Percentiles rank a stretch among this genome's conserved stretches.
phyloP scores from a whole-genome alignment of 2,329 filamentous ascomycete species.

The Aspergillus spinulosporus region DNA sequence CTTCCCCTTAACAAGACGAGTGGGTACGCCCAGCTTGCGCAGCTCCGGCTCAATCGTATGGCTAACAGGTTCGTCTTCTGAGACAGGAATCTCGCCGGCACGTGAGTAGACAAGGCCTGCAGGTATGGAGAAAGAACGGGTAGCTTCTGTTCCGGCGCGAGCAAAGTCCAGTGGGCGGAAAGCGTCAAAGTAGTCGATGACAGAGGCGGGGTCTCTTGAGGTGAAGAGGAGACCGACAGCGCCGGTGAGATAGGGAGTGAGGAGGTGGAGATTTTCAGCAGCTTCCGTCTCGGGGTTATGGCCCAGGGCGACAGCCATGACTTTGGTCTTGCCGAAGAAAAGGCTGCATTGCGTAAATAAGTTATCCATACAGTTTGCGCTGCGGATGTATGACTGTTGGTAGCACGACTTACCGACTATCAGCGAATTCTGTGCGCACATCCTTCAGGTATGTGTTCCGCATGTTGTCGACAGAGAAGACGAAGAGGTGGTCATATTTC shows the following conservation, averaged over 20 bases:
- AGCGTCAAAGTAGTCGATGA: constrained; percentile 70
- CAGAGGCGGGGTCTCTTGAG: constrained; percentile 66
- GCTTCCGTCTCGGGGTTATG: constrained; percentile 73
- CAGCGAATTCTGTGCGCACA: constrained; percentile 78
- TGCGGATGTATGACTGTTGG: neutral
- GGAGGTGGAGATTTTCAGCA: constrained; percentile 71
- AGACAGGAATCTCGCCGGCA: constrained; percentile 74
- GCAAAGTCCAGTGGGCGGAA: constrained; percentile 84
- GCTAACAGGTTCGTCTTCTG: constrained; percentile 82
- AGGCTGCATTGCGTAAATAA: constrained; percentile 57
- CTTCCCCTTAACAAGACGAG: constrained; percentile 82
- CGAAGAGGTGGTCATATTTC: constrained; percentile 86
- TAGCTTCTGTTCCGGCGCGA: constrained; percentile 75
- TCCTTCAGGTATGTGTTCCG: constrained; percentile 95
- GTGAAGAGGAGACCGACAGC: constrained; percentile 91
- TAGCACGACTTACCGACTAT: constrained; percentile 67
- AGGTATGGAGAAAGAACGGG: constrained; percentile 76
- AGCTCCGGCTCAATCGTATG: constrained; percentile 90
- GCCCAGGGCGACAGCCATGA: constrained; percentile 95
- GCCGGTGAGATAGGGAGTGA: constrained; percentile 71
- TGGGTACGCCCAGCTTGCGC: constrained; percentile 85
- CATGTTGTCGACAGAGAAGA: constrained; percentile 95
- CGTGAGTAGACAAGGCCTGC: constrained; percentile 75
- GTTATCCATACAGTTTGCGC: neutral
- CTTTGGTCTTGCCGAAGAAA: constrained; percentile 99